These are phyloP conservation scores for Xylaria arbuscula DNA, from an alignment of 2,329 filamentous ascomycete genomes.

Conservation along the genomic window DNA sequence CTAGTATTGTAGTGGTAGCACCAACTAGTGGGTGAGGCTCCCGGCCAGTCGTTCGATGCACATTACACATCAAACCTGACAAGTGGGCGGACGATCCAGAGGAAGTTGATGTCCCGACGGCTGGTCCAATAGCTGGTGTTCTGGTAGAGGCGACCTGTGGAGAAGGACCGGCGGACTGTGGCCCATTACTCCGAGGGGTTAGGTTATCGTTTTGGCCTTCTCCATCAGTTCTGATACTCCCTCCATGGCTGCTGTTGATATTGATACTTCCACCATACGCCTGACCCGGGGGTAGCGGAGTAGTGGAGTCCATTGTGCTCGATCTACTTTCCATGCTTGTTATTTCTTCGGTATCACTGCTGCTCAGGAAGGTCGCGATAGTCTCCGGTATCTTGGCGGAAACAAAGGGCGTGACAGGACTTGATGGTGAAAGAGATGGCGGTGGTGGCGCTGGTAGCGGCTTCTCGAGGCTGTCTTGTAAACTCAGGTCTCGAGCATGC, in stretches of 20 bases:
- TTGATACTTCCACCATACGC: slow-evolving; percentile 55
- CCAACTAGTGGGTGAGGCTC: slow-evolving; percentile 93
- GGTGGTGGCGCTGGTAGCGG: slow-evolving; percentile 66
- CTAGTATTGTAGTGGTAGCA: slow-evolving; percentile 92
- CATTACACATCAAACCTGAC: slow-evolving; percentile 75
- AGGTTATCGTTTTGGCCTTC: slow-evolving; percentile 62
- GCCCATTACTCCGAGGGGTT: slow-evolving; percentile 65
- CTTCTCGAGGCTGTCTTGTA: slow-evolving; percentile 68
- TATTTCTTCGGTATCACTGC: slow-evolving; percentile 46
- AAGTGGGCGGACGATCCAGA: slow-evolving; percentile 67
- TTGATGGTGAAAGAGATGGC: slow-evolving; percentile 50
- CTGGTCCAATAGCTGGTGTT: slow-evolving; percentile 52
- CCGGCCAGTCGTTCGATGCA: slow-evolving; percentile 86
- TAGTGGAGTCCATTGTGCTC: slow-evolving; percentile 62
- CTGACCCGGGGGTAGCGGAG: slow-evolving; percentile 47
- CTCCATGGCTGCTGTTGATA: slow-evolving; percentile 60
- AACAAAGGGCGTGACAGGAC: slow-evolving; percentile 48
- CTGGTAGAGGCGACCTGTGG: slow-evolving; percentile 59
- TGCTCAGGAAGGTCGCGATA: slow-evolving; percentile 52
- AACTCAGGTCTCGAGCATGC: slow-evolving; percentile 64
- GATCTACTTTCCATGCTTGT: slow-evolving; percentile 55
- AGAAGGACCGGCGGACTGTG: slow-evolving; percentile 67
- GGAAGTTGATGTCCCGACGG: slow-evolving; percentile 58
- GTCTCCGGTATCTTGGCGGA: slow-evolving; percentile 23
- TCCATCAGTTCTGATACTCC: slow-evolving; percentile 57